A percentile compares a stretch with the other conserved stretches of the same genome.
These are phyloP conservation scores for Colletotrichum eremochloae DNA, from an alignment of 2,329 filamentous ascomycete species.

Conservation along the genomic window DNA sequence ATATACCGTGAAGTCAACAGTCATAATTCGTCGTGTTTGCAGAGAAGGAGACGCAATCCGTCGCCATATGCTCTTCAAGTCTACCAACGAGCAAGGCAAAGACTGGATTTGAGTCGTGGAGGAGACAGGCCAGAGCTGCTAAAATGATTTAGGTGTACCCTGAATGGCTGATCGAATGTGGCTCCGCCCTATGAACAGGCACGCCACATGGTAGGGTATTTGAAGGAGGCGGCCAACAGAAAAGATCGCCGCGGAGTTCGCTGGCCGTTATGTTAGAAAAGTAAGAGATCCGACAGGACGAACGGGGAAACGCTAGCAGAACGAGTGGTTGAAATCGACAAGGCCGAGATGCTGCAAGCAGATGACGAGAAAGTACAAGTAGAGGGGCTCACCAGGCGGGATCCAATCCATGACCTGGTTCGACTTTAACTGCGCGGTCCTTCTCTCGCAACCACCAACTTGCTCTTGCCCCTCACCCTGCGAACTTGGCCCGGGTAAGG, in stretches of 20 bases:
- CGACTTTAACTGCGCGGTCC: background rate
- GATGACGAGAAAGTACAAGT: background rate
- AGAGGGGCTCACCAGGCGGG: background rate
- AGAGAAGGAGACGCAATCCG: background rate
- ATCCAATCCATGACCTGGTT: constrained; percentile 21
- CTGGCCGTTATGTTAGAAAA: constrained; percentile 23
- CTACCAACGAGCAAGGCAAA: constrained; percentile 7
- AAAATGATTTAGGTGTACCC: constrained; percentile 14
- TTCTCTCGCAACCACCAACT: constrained; percentile 12
- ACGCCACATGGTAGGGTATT: constrained; percentile 26
- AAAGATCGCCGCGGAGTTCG: constrained; percentile 19
- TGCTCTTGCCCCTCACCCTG: constrained; percentile 1
- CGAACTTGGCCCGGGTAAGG: constrained; percentile 24
- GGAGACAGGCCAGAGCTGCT: constrained; percentile 14
- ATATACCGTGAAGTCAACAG: background rate
- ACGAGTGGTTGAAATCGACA: constrained; percentile 2
- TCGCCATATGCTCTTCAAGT: background rate
- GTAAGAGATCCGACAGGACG: constrained; percentile 24
- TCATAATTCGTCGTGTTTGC: background rate
- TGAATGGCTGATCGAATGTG: constrained; percentile 29
- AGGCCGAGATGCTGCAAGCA: constrained; percentile 5
- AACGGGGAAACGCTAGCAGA: constrained; percentile 8
- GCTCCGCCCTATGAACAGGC: constrained; percentile 34
- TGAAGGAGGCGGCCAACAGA: background rate
- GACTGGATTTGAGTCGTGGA: background rate